A percentile compares a stretch with the other conserved stretches of the same genome.
phyloP scores from a whole-genome alignment of 352 stramenopile species.

The Phytophthora pseudosyringae region DNA sequence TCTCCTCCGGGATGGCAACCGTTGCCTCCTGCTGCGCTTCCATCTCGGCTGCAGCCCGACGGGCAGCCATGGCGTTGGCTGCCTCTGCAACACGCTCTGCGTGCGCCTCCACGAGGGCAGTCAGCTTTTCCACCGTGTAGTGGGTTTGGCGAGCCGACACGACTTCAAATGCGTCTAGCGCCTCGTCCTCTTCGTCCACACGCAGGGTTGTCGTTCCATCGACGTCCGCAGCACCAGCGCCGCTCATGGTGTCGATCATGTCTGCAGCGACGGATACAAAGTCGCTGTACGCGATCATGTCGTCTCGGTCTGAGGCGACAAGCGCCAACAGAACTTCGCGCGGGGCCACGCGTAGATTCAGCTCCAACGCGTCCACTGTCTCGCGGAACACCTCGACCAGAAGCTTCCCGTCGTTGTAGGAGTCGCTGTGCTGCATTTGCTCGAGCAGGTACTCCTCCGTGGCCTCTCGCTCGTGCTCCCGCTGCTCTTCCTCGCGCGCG shows the following conservation, averaged over 20 bases:
- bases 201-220: conserved; percentile 15
- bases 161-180: conserved; percentile 41
- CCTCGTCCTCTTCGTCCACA: conserved; percentile 16
- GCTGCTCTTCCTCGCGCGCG: conserved; percentile 42
- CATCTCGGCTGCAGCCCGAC: conserved; percentile 18
- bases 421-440: conserved; percentile 63
- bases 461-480: conserved; percentile 45
- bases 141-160: conserved; percentile 41
- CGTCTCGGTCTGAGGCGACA: conserved; percentile 55
- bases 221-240: neutral
- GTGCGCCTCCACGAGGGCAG: conserved; percentile 43
- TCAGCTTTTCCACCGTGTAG: conserved; percentile 53
- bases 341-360: conserved; percentile 32
- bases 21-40: conserved; percentile 12
- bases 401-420: conserved; percentile 71
- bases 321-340: conserved; percentile 65
- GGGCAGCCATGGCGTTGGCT: conserved; percentile 24
- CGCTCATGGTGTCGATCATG: conserved; percentile 54
- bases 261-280: conserved; percentile 56
- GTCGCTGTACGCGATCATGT: conserved; percentile 61
- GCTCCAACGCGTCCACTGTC: conserved; percentile 45
- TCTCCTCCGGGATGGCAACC: conserved; percentile 22
- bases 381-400: conserved; percentile 52
- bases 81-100: conserved; percentile 25
- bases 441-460: conserved; percentile 68